Evolutionary conservation across 371 early-diverging fungal genomes (phyloP), one percentile per base, ranked within the genome.

Genomic region (Apophysomyces elegans): DNA sequence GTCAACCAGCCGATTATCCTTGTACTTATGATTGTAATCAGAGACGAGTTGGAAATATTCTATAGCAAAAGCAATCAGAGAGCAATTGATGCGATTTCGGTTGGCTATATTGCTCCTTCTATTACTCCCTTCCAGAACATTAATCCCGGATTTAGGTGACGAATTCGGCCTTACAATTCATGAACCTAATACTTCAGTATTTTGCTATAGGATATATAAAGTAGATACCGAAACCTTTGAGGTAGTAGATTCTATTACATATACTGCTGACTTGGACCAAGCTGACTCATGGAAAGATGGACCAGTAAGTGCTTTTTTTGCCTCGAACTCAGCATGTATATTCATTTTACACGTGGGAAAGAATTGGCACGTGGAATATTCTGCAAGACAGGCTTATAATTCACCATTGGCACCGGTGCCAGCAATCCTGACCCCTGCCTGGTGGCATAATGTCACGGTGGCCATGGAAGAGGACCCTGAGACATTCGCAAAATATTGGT

Each of bases 301-400:
- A 47, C 78, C 76, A 7, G 82, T 81, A 75, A 78, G 71, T 70
- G 11, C 7, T 21, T 18, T 46, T 45, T 7, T 56, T 0, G 32
- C 35, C 47, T 65, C 16, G 26, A 14, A 14, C 13, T 45, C 36
- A 37, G 32, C 35, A 13, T 58, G 36, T 44, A 57, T 44, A 57
- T 44, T 69, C 14, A 67, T 36, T 11, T 12, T 7, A 47, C 56
- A 5, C 5, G 18, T 59, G 21, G 36, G 56, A 0, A 77, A 85
- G 74, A 80, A 84, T 67, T 87, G 87, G 87, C 82, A 85, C 65
- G 54, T 79, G n/a, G 86, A 85, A 66, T 87, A 87, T 62, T 84
- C 85, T 62, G 86, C 87, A 18, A 68, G 79, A 56, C 63, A 83
- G 38, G 70, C 78, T 21, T 87, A 81, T 41, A 59, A 68, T 18